These are phyloP conservation scores for Pholiota conissans DNA, from an alignment of 768 basidiomycete species.

Conservation along the genomic window DNA sequence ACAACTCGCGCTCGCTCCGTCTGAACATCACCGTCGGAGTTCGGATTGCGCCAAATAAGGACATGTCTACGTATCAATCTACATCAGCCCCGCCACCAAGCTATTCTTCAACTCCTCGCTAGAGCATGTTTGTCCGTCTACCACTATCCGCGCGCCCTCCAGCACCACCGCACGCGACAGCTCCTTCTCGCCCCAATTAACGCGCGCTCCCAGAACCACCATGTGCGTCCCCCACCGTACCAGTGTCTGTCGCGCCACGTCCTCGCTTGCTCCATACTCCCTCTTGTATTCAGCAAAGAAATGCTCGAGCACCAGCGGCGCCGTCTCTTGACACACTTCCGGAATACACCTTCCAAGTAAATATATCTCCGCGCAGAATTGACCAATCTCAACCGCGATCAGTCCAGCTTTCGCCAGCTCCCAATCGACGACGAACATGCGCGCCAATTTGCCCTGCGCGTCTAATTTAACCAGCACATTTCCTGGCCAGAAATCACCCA, in stretches of 20 bases:
- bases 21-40: constrained; percentile 23
- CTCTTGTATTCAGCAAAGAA: constrained; percentile 49
- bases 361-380: constrained; percentile 62
- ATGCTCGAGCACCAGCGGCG: constrained; percentile 35
- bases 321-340: constrained; percentile 30
- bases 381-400: constrained; percentile 59
- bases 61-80: constrained; percentile 1
- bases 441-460: constrained; percentile 33
- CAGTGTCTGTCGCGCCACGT: constrained; percentile 35
- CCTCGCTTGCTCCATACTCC: constrained; percentile 21
- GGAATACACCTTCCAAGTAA: constrained; percentile 49
- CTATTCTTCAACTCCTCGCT: constrained; percentile 19
- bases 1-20: constrained; percentile 5
- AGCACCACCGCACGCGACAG: constrained; percentile 46
- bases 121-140: constrained; percentile 28
- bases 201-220: constrained; percentile 48
- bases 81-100: constrained; percentile 28
- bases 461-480: constrained; percentile 53
- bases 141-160: constrained; percentile 48
- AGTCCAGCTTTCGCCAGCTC: constrained; percentile 60
- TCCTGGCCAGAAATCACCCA: constrained; percentile 79
- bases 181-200: constrained; percentile 50
- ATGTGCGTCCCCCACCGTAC: constrained; percentile 58
- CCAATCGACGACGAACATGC: constrained; percentile 62
- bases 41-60: constrained; percentile 16